A percentile compares a stretch with the other conserved stretches of the same genome.
Evolutionary conservation across 106 monocot species (phyloP).

Genomic region (Dactylorhiza incarnata): DNA sequence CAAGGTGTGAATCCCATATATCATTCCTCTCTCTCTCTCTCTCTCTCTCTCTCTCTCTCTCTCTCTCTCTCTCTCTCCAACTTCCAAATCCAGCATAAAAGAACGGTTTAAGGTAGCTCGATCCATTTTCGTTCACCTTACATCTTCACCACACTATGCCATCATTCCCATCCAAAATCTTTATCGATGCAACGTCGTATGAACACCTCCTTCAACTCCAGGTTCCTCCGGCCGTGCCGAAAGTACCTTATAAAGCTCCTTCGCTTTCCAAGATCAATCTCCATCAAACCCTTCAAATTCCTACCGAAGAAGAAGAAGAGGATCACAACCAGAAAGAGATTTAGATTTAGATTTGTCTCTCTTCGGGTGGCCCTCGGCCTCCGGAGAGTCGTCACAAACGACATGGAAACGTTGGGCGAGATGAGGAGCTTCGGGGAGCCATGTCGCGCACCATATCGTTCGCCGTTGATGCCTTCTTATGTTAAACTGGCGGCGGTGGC

Average conservation of each 20-base stretch:
- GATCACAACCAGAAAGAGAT: not conserved
- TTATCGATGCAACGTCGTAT: not conserved
- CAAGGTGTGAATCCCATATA: too few relatives aligned
- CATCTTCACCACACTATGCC: constrained; percentile 7
- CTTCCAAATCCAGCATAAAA: too few relatives aligned
- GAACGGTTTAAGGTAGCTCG: too few relatives aligned
- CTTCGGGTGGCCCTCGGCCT: not conserved
- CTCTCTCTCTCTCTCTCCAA: too few relatives aligned
- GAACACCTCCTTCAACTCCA: constrained; percentile 22
- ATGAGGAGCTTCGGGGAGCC: constrained; percentile 19
- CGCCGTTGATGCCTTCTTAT: constrained; percentile 22
- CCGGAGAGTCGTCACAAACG: not conserved
- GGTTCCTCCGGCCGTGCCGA: constrained; percentile 28
- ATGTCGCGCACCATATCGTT: constrained; percentile 7
- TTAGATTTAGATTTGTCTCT: not conserved
- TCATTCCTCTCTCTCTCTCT: too few relatives aligned
- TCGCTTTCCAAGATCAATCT: constrained; percentile 6
- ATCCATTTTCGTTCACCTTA: not conserved
- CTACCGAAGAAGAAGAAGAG: not conserved
- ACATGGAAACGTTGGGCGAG: constrained; percentile 9
- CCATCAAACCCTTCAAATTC: not conserved
- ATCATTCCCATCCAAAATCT: not conserved
- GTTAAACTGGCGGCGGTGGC: not conserved
- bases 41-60: too few relatives aligned
- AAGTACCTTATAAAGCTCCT: constrained; percentile 12